phyloP scores from a whole-genome alignment of 495 filamentous ascomycete genomes.

The Tuber umbilicatum region DNA sequence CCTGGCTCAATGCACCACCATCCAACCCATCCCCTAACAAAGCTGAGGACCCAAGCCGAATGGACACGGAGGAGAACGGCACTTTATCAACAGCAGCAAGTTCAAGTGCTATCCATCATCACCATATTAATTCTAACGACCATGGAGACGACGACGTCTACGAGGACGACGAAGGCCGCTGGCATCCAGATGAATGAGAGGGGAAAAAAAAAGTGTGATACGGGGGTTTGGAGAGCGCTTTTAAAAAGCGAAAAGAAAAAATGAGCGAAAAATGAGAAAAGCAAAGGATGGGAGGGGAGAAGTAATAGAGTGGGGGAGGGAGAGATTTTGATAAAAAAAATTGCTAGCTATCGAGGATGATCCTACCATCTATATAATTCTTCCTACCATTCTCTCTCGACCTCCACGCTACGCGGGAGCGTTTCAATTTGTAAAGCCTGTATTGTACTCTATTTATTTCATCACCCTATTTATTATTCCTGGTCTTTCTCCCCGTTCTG shows the following conservation, averaged over 20 bases:
- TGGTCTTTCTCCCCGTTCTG: background rate
- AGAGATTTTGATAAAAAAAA: background rate
- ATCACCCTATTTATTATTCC: background rate
- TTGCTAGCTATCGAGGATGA: background rate
- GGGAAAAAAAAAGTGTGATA: background rate
- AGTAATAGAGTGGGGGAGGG: background rate
- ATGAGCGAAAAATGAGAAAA: background rate
- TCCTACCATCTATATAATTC: background rate
- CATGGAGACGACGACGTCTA: slow-evolving; percentile 12
- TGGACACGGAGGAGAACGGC: background rate
- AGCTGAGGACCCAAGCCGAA: background rate
- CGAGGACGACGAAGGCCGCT: background rate
- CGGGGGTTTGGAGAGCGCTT: background rate
- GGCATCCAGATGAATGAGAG: background rate
- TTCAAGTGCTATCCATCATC: background rate
- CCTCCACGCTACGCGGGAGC: background rate
- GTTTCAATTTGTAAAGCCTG: background rate
- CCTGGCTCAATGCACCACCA: slow-evolving; percentile 51
- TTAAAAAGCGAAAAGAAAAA: background rate
- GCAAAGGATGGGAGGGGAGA: background rate
- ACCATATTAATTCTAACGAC: slow-evolving; percentile 8
- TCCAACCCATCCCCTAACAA: background rate
- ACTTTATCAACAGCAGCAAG: background rate
- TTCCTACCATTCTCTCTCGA: background rate
- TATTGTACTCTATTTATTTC: slow-evolving; percentile 1